Base-by-base conservation (phyloP, 2,329 filamentous ascomycete genomes). In the Monosporascus sp. region DNA sequence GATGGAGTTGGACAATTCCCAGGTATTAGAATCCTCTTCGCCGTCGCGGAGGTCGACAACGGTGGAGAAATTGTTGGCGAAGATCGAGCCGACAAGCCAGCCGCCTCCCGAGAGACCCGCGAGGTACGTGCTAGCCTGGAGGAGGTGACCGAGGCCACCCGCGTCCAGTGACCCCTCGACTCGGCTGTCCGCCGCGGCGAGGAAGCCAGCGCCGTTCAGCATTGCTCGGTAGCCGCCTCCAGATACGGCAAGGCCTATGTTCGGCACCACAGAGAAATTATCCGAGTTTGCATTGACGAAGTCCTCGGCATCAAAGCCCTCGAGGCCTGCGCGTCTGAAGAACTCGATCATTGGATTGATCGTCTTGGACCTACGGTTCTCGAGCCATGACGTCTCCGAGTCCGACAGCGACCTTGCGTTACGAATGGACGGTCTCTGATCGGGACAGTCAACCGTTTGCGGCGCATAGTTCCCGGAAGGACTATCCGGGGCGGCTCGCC, bases 11-110 rank as follows among this genome's bases (percentile, higher is more conserved):
- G 64, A 65, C 51, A 74, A 68, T 48, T 70, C 65, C 71, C 71
- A 73, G 2, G 72, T 56, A 1, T 59, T 50, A 1, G 66, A 68
- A 50, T 63, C 62, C 1, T 65, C 24, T 44, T 58, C 58, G 4
- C 68, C 68, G 40, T 68, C 63, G 8, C 63, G 60, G 53, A 66
- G 58, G 61, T 69, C 37, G 51, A 65, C 37, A 1, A 92, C 78
- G 0, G 82, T 81, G 0, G 85, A 87, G 65, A 89, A 91, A 68
- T 91, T 92, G 71, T 92, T 91, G 50, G 84, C 74, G 58, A 82
- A 90, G 1, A 92, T 75, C 31, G 85, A 88, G 2, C 88, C 87
- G 3, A 92, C 79, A 18, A 91, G 74, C 89, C 89, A 92, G 48
- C 83, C 81, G 44, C 88, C 89, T 5, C 89, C 89, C 18, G 86